Percentiles rank a stretch among this genome's conserved stretches.
phyloP scores from a whole-genome alignment of 176 grass and related monocot genomes.

The Aechmea fasciata region DNA sequence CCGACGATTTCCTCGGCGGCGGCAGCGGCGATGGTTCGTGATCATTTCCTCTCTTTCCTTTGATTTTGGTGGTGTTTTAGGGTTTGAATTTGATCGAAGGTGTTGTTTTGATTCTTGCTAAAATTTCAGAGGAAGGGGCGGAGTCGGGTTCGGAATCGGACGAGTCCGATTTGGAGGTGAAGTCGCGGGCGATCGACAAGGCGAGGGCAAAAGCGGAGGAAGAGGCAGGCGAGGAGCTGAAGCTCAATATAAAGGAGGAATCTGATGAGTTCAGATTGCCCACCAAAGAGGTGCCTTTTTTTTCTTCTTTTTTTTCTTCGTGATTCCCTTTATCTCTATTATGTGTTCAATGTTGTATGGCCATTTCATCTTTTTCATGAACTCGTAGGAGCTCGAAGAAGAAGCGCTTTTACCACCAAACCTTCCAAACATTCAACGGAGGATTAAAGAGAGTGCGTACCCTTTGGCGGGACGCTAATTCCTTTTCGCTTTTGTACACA shows the following conservation, averaged over 20 bases:
- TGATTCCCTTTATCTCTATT: background rate
- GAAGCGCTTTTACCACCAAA: conserved; percentile 65
- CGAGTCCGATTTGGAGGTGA: conserved; percentile 60
- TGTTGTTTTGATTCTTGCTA: background rate
- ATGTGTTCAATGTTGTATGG: background rate
- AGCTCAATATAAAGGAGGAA: conserved; percentile 68
- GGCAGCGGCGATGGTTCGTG: conserved; percentile 37
- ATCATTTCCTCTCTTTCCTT: background rate
- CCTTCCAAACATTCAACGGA: conserved; percentile 69
- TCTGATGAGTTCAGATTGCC: conserved; percentile 87
- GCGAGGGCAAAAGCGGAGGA: conserved; percentile 36
- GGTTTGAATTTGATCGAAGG: background rate
- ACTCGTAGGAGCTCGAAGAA: conserved; percentile 62
- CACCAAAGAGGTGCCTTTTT: conserved; percentile 51
- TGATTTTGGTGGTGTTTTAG: background rate
- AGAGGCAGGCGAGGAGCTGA: conserved; percentile 62
- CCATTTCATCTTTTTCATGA: conserved; percentile 4
- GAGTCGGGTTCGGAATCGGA: conserved; percentile 59
- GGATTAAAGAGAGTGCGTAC: conserved; percentile 87
- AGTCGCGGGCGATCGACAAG: conserved; percentile 63
- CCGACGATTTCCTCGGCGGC: conserved; percentile 68
- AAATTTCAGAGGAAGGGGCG: conserved; percentile 24
- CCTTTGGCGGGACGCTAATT: background rate
- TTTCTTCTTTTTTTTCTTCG: background rate
- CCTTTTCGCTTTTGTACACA: conserved; percentile 10